Base-by-base conservation (phyloP, 306 rosid genomes). In the Cucumis cinereus region DNA sequence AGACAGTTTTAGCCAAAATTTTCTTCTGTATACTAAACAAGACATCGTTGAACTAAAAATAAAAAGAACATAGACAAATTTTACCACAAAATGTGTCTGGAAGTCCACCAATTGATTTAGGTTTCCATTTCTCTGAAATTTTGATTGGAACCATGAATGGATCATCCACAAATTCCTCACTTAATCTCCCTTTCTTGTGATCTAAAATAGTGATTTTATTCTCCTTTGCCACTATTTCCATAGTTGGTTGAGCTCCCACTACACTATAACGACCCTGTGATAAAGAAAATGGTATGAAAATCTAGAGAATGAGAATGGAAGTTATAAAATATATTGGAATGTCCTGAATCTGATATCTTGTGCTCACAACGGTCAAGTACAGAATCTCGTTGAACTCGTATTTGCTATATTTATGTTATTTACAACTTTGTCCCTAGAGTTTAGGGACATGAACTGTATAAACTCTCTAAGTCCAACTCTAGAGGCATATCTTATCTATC, bases 31-130 rank as follows among this genome's bases (percentile, higher is more conserved):
- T 24, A 58, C 12, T 24, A 12, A 59, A 26, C n/a, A 11, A 24
- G 3, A 26, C 2, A 13, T 10, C 1, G 12, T 6, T 16, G 57
- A 20, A 57, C 33, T 24, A 24, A 59, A 7, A 24, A 16, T 15
- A 17, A 62, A 16, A 12, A 7, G 57, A 20, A 57, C 33, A 59
- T 12, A 7, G 54, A 30, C 2, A 62, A 33, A 62, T 40, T 83
- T 79, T 86, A 89, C 98, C 98, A 80, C 93, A 89, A 87, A 93
- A 93, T 24, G 97, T 81, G 77, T 88, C 86, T 10, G 98, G 98
- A 80, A 93, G 96, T 47, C 83, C 88, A 75, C 83, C 83, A 8
- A 23, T 74, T 26, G 84, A 82, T 77, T 43, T 81, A 20, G 98
- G 93, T 54, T 81, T 91, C 98, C 95, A 93, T 43, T 50, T 71